Percentiles rank a stretch among this genome's conserved stretches.
Evolutionary conservation across 2,329 filamentous ascomycete species (phyloP).

Genomic region (Calonectria crousiana): DNA sequence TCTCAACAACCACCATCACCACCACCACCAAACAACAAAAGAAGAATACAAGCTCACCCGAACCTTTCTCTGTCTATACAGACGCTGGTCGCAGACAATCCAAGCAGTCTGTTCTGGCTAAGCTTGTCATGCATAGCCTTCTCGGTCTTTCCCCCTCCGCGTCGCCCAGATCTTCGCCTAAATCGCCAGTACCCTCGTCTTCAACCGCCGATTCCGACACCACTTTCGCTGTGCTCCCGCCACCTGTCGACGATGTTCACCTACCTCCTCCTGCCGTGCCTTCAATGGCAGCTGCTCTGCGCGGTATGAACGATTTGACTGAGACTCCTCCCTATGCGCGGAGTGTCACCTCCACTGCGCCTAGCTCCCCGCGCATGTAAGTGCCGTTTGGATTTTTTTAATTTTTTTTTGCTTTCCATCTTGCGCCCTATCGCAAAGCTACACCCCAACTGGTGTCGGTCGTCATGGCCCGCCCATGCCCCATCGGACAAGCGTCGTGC

Average conservation of each 20-base stretch:
- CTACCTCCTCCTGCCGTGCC: constrained; percentile 46
- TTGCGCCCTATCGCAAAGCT: constrained; percentile 31
- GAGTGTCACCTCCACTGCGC: constrained; percentile 70
- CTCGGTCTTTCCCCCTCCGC: constrained; percentile 47
- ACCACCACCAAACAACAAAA: constrained; percentile 4
- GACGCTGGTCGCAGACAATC: constrained; percentile 52
- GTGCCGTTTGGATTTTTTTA: constrained; percentile 41
- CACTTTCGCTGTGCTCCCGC: constrained; percentile 49
- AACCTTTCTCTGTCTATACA: constrained; percentile 32
- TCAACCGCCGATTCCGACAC: constrained; percentile 48
- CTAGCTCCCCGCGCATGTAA: constrained; percentile 70
- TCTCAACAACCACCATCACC: constrained; percentile 18
- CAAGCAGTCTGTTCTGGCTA: constrained; percentile 56
- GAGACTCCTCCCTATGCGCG: constrained; percentile 68
- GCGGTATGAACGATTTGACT: constrained; percentile 58
- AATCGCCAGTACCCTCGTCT: constrained; percentile 45
- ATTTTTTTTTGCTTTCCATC: constrained; percentile 20
- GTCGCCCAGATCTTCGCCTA: constrained; percentile 44
- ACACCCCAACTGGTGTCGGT: constrained; percentile 38
- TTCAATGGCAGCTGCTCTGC: constrained; percentile 56
- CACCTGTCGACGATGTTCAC: constrained; percentile 49
- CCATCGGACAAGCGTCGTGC: constrained; percentile 27
- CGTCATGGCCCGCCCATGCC: constrained; percentile 35
- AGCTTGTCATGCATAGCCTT: constrained; percentile 61
- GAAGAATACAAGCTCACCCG: constrained; percentile 29